Conservation (phyloP, 176 grass and related monocot species). For the Poa pratensis region DNA sequence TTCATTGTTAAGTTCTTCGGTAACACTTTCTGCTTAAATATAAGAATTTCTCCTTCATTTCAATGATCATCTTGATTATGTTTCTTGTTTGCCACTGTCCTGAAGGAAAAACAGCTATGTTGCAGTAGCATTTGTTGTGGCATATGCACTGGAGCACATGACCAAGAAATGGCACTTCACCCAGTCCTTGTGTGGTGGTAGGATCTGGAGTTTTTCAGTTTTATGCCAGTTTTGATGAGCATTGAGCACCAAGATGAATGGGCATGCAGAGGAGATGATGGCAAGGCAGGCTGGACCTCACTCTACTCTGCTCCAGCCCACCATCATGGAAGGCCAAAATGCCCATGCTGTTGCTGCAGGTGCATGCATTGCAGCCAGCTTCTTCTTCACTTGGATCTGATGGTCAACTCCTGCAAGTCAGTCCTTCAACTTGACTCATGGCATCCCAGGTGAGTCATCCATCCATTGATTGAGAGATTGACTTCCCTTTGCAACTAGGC, state of each 20-base stretch:
- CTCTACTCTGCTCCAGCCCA: no score
- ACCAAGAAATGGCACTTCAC: slow-evolving; percentile 30
- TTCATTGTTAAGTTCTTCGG: background rate
- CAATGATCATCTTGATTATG: no score
- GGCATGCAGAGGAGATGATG: slow-evolving; percentile 23
- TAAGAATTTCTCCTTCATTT: no score
- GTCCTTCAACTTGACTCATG: background rate
- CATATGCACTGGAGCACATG: background rate
- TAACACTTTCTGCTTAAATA: background rate
- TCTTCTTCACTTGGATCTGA: slow-evolving; percentile 4
- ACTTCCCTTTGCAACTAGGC: background rate
- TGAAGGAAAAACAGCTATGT: background rate
- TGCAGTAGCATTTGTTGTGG: background rate
- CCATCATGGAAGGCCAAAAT: slow-evolving; percentile 27
- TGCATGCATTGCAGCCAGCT: background rate
- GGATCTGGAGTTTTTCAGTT: background rate
- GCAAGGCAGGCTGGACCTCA: slow-evolving; percentile 45
- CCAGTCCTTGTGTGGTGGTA: background rate
- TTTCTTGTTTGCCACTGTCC: background rate
- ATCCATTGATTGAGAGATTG: slow-evolving; percentile 12
- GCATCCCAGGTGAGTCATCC: background rate
- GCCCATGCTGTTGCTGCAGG: background rate
- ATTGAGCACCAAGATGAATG: slow-evolving; percentile 20
- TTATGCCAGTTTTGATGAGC: background rate
- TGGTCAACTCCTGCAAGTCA: slow-evolving; percentile 39